A percentile compares a stretch with the other conserved stretches of the same genome.
Evolutionary conservation across 78 protist genomes (phyloP).

Genomic region (Paulinella micropora): DNA sequence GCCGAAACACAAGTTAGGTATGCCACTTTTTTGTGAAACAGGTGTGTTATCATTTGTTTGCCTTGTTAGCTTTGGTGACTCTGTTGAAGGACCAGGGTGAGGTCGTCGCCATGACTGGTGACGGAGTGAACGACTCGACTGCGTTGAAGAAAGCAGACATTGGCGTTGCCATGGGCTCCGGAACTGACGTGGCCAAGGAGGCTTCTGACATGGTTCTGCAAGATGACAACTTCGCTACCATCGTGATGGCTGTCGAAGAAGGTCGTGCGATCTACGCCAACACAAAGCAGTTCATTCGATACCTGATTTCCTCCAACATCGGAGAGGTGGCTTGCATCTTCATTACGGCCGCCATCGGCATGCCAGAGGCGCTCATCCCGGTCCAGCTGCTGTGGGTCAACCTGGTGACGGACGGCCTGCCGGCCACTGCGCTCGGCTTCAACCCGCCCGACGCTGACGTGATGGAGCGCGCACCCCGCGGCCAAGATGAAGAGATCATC

Average conservation of each 20-base stretch:
- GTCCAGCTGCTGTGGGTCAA: conserved; percentile 69
- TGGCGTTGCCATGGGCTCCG: conserved; percentile 93
- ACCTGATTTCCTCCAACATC: conserved; percentile 59
- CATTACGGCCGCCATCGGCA: conserved; percentile 36
- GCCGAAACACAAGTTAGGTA: conserved; percentile 1
- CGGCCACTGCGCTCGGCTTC: conserved; percentile 62
- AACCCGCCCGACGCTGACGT: conserved; percentile 39
- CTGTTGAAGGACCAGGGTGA: conserved; percentile 26
- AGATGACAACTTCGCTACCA: conserved; percentile 95
- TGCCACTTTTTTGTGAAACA: no score
- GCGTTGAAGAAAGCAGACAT: conserved; percentile 73
- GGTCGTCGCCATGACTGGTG: conserved; percentile 65
- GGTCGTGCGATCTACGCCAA: conserved; percentile 65
- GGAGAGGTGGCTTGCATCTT: conserved; percentile 52
- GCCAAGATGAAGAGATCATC: conserved; percentile 7
- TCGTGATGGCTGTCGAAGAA: conserved; percentile 75
- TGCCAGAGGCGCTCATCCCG: conserved; percentile 49
- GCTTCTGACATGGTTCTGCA: conserved; percentile 77
- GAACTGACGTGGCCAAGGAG: conserved; percentile 83
- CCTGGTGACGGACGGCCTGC: conserved; percentile 63
- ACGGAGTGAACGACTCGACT: conserved; percentile 92
- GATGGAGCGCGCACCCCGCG: conserved; percentile 42
- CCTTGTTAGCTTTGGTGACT: no score
- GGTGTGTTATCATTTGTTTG: no score
- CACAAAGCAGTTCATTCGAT: conserved; percentile 58